Evolutionary conservation across 257 asterid species (phyloP).

Genomic region (Solanum virginianum): DNA sequence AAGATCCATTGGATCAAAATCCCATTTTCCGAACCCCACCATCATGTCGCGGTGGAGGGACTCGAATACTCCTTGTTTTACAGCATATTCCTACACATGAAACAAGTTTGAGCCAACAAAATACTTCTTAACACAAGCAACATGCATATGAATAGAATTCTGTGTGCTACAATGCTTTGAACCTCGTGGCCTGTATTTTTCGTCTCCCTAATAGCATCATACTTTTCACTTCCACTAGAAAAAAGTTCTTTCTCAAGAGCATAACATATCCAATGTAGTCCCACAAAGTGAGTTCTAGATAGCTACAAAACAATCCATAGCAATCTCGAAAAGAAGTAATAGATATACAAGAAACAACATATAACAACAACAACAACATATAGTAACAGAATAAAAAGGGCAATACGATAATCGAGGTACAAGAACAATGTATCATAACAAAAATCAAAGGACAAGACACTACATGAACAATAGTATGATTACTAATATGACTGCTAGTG

Average conservation of each 20-base stretch:
- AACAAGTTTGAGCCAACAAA: background rate
- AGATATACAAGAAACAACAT: background rate
- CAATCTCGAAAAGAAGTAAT: background rate
- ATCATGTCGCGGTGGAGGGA: conserved; percentile 39
- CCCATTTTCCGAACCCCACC: conserved; percentile 42
- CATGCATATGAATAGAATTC: background rate
- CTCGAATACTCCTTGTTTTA: conserved; percentile 33
- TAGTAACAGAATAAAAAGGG: no score
- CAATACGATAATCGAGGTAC: no score
- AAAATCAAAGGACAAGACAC: no score
- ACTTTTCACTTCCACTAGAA: background rate
- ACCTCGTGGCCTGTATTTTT: background rate
- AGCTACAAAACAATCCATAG: background rate
- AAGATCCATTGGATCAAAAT: conserved; percentile 37
- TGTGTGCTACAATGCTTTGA: background rate
- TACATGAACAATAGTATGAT: background rate
- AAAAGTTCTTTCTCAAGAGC: background rate
- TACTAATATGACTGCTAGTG: background rate
- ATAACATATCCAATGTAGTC: no score
- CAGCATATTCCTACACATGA: conserved; percentile 19
- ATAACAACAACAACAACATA: no score
- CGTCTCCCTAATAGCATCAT: background rate
- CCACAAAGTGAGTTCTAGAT: no score
- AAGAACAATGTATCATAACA: no score
- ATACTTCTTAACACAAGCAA: background rate